Evolutionary conservation across 2,329 filamentous ascomycete genomes (phyloP).

Genomic region (Dryadomyces quercivorus): DNA sequence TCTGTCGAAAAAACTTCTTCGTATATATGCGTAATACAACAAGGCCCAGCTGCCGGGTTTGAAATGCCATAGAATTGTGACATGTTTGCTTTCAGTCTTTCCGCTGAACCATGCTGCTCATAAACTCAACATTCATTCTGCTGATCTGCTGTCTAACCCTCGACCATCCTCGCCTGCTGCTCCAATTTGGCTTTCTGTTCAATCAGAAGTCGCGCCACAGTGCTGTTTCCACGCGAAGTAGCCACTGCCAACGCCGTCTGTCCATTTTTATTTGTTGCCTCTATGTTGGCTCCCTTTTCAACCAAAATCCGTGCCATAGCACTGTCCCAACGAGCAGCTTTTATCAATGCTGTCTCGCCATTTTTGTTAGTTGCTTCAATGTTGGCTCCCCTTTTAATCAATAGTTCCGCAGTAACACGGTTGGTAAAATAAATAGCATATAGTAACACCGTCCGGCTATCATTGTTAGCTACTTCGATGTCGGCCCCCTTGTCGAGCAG

Average conservation of each 20-base stretch:
- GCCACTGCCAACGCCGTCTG: neutral
- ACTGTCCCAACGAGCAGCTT: neutral
- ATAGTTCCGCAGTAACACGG: too few relatives aligned
- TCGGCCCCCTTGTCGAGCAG: neutral
- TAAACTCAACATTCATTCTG: too few relatives aligned
- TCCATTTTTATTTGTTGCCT: neutral
- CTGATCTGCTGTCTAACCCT: too few relatives aligned
- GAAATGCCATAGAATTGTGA: too few relatives aligned
- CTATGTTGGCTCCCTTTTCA: neutral
- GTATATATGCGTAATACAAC: neutral
- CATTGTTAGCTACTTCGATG: neutral
- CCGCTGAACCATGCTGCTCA: too few relatives aligned
- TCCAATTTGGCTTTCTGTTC: too few relatives aligned
- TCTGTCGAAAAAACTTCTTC: neutral
- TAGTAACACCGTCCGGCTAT: neutral
- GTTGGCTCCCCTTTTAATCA: neutral
- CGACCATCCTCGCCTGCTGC: neutral
- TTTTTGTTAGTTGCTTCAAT: neutral
- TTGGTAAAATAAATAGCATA: too few relatives aligned
- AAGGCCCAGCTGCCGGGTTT: neutral
- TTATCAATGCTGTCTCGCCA: neutral
- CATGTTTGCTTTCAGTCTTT: too few relatives aligned
- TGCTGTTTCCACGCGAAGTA: too few relatives aligned
- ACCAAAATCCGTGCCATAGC: neutral
- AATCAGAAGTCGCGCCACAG: neutral